A percentile compares a stretch with the other conserved stretches of the same genome.
These are phyloP conservation scores for Venturiaceae sp. DNA, from an alignment of 2,329 filamentous ascomycete species.

Conservation along the genomic window DNA sequence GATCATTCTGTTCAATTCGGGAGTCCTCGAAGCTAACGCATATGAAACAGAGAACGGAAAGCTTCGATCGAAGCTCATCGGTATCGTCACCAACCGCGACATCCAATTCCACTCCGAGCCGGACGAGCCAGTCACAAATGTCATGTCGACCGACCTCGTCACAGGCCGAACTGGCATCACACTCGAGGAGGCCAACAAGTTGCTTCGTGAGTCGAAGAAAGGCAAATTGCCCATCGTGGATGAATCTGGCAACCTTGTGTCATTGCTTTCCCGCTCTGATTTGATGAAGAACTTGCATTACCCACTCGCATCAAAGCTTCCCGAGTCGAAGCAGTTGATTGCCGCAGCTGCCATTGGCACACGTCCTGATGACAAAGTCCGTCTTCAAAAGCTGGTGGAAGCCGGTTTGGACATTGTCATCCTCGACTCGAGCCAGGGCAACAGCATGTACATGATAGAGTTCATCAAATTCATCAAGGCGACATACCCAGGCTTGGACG, in stretches of 20 bases:
- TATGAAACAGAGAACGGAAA: slow-evolving; percentile 66
- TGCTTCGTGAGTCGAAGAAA: slow-evolving; percentile 94
- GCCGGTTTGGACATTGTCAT: slow-evolving; percentile 93
- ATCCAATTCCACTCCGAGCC: slow-evolving; percentile 87
- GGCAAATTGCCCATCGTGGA: slow-evolving; percentile 94
- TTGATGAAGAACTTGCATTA: slow-evolving; percentile 98
- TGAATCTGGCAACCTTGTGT: slow-evolving; percentile 62
- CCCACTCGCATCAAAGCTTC: slow-evolving; percentile 90
- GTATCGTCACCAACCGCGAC: slow-evolving; percentile 95
- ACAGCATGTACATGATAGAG: slow-evolving; percentile 96
- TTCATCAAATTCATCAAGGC: slow-evolving; percentile 97
- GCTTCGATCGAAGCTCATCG: slow-evolving; percentile 89
- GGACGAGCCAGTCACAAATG: slow-evolving; percentile 64
- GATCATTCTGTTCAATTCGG: slow-evolving; percentile 10
- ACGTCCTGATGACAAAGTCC: slow-evolving; percentile 80
- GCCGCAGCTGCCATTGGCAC: slow-evolving; percentile 94
- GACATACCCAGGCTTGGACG: slow-evolving; percentile 75
- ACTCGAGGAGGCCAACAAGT: slow-evolving; percentile 80
- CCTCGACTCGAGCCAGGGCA: slow-evolving; percentile 93
- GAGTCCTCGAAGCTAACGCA: slow-evolving; percentile 19
- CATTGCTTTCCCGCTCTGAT: slow-evolving; percentile 54
- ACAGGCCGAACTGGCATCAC: slow-evolving; percentile 78
- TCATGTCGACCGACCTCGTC: slow-evolving; percentile 93
- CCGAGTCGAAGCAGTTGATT: slow-evolving; percentile 94
- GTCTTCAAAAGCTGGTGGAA: slow-evolving; percentile 80